These are phyloP conservation scores for Linum tenue DNA, from an alignment of 345 rosid species.

Conservation along the genomic window DNA sequence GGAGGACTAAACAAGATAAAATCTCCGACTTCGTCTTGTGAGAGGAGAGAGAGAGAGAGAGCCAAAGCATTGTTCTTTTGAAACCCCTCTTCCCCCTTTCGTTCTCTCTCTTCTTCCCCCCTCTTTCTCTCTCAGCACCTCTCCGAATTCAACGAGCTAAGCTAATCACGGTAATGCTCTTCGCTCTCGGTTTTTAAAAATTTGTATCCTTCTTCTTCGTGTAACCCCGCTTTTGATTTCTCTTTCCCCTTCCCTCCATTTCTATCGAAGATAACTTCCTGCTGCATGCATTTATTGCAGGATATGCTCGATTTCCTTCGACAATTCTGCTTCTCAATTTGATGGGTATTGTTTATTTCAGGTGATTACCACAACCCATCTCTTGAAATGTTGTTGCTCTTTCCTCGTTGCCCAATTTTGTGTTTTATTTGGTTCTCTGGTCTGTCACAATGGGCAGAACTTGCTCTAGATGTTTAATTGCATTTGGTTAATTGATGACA, in stretches of 20 bases:
- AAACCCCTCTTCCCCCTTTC: neutral
- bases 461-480: neutral
- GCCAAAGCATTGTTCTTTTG: neutral
- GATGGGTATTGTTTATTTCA: neutral
- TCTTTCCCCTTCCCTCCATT: neutral
- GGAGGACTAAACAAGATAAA: neutral
- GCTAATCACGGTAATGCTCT: conserved; percentile 8
- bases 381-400: neutral
- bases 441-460: neutral
- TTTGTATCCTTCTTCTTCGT: neutral
- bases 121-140: conserved; percentile 2
- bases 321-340: neutral
- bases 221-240: neutral
- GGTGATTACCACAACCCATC: neutral
- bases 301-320: neutral
- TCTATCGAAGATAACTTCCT: neutral
- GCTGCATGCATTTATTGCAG: neutral
- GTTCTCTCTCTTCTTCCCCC: neutral
- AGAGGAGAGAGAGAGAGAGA: neutral
- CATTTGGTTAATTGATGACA: too few relatives aligned
- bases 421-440: neutral
- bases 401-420: neutral
- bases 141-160: conserved; percentile 14
- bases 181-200: neutral
- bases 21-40: neutral